Conservation (phyloP, 2,329 filamentous ascomycete species). For the Ascochyta rabiei region DNA sequence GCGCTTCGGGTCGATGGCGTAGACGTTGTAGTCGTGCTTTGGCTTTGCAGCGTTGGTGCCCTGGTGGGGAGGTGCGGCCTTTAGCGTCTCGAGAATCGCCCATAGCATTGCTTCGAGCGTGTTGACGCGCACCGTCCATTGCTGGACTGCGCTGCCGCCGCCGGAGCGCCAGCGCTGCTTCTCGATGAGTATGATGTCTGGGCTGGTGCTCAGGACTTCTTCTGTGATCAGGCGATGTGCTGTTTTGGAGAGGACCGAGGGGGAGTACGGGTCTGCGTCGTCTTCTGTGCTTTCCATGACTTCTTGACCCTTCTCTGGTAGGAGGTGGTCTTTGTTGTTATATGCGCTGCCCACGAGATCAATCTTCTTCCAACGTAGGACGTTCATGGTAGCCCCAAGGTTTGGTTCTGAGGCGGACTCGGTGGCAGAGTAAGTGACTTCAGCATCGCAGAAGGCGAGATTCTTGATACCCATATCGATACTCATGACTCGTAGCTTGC, state of each 20-base stretch:
- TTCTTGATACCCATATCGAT: constrained; percentile 88
- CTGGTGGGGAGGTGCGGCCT: background rate
- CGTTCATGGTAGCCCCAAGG: constrained; percentile 27
- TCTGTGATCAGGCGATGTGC: constrained; percentile 62
- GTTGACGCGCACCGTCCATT: constrained; percentile 85
- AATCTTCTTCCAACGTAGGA: constrained; percentile 40
- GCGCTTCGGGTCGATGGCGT: constrained; percentile 45
- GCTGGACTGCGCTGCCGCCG: constrained; percentile 69
- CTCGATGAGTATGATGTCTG: constrained; percentile 74
- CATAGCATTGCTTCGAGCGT: constrained; percentile 83
- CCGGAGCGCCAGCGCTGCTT: constrained; percentile 68
- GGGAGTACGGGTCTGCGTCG: constrained; percentile 56
- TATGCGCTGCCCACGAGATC: constrained; percentile 25
- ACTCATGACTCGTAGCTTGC: constrained; percentile 64
- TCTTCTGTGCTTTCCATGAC: background rate
- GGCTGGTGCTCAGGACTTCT: constrained; percentile 59
- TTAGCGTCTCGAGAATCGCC: constrained; percentile 56
- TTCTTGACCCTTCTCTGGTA: background rate
- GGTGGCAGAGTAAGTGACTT: constrained; percentile 31
- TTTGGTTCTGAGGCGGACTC: background rate
- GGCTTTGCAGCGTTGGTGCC: too few species aligned
- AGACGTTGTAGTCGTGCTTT: constrained; percentile 22
- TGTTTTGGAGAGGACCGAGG: constrained; percentile 58
- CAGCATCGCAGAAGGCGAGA: constrained; percentile 72
- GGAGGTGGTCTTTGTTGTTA: background rate